Percentiles rank a stretch among this genome's conserved stretches.
phyloP scores from a whole-genome alignment of 2,329 filamentous ascomycete species.

The Metarhizium humberi region DNA sequence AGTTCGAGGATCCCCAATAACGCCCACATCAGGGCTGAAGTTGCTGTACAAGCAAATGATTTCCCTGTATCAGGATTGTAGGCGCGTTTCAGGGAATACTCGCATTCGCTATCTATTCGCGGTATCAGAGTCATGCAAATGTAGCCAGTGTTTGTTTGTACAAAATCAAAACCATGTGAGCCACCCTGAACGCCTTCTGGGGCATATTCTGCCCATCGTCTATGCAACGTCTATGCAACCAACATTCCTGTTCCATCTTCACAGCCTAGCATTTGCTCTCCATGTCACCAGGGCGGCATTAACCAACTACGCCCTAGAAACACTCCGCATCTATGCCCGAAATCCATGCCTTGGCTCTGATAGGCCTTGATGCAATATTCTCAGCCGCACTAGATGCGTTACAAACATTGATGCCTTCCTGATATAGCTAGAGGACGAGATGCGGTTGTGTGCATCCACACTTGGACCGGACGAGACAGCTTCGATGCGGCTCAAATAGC shows the following conservation, averaged over 20 bases:
- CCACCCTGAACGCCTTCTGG: background rate
- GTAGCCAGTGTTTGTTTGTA: background rate
- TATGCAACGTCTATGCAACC: background rate
- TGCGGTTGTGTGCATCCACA: background rate
- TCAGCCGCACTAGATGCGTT: background rate
- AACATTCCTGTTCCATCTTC: background rate
- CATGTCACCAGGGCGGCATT: background rate
- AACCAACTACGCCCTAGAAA: background rate
- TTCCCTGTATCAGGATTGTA: background rate
- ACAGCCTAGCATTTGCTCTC: background rate
- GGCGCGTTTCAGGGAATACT: background rate
- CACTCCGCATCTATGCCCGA: background rate
- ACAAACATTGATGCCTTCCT: background rate
- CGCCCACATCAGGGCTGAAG: background rate
- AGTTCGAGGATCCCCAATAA: too few relatives aligned
- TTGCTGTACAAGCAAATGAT: background rate
- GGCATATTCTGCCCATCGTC: background rate
- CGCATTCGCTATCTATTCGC: background rate
- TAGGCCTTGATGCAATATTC: background rate
- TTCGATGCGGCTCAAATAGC: conserved; percentile 39
- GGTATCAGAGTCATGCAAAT: background rate
- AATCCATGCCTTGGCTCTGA: background rate
- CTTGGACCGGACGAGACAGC: background rate
- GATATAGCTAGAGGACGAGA: background rate
- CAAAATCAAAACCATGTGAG: background rate